A percentile compares a stretch with the other conserved stretches of the same genome.
These are phyloP conservation scores for Epichloe uncinata DNA, from an alignment of 2,329 filamentous ascomycete species.

Conservation along the genomic window DNA sequence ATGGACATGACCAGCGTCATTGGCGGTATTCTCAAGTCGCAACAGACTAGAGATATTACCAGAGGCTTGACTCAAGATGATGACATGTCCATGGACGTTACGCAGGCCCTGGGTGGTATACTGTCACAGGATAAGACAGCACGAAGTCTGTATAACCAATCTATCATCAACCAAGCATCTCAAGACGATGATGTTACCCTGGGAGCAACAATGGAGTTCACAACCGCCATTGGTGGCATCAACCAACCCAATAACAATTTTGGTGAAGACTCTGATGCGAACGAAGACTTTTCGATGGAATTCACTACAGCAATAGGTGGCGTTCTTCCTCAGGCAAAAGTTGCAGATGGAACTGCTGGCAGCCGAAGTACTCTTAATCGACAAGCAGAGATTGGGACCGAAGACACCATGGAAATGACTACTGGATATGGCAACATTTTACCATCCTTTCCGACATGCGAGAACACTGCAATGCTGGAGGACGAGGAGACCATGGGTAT, in stretches of 20 bases:
- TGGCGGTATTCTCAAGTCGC: slow-evolving; percentile 37
- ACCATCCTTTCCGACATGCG: slow-evolving; percentile 7
- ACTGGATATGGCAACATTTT: slow-evolving; percentile 43
- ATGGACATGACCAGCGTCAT: slow-evolving; percentile 43
- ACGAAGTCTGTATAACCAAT: neutral
- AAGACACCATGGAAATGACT: slow-evolving; percentile 42
- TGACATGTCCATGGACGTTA: slow-evolving; percentile 92
- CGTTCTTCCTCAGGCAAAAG: slow-evolving; percentile 26
- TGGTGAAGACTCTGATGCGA: slow-evolving; percentile 25
- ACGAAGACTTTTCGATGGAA: slow-evolving; percentile 70
- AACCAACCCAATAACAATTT: slow-evolving; percentile 21
- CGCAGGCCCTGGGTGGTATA: slow-evolving; percentile 69
- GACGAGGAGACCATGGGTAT: slow-evolving; percentile 41
- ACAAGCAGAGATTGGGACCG: slow-evolving; percentile 19
- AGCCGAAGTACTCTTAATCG: slow-evolving; percentile 13
- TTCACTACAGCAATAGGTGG: slow-evolving; percentile 53
- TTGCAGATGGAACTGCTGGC: slow-evolving; percentile 10
- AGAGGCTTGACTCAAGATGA: slow-evolving; percentile 33
- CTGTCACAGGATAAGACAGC: slow-evolving; percentile 30
- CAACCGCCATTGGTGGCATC: slow-evolving; percentile 64
- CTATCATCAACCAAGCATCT: neutral
- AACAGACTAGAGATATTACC: slow-evolving; percentile 26
- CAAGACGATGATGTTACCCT: slow-evolving; percentile 22
- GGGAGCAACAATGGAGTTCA: slow-evolving; percentile 60
- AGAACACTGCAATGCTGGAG: slow-evolving; percentile 19